Evolutionary conservation across 2,329 filamentous ascomycete genomes (phyloP), one percentile per base, ranked within the genome.

Genomic region (Xylariaceae sp.): DNA sequence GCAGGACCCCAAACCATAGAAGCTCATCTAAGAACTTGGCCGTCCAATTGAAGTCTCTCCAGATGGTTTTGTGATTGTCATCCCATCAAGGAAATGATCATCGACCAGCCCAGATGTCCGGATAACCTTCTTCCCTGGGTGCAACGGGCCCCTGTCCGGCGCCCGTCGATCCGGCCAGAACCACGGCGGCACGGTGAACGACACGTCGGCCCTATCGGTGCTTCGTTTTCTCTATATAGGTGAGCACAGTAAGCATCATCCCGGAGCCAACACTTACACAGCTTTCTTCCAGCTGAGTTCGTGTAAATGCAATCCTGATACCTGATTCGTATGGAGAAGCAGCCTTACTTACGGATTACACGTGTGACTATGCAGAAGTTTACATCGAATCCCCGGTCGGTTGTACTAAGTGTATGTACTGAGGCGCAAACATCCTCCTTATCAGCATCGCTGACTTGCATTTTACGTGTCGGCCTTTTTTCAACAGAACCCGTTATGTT

Each of bases 61-160:
- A 19, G 43, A 41, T 10, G 20, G 12, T 41, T 21, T 40, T 14
- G 47, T 23, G 40, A 18, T 20, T 29, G 18, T 20, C 20, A 12
- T 45, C 47, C 51, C 44, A 23, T 48, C 42, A 19, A 20, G 55
- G 57, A 58, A 60, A 52, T 60, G 59, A 65, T 63, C 62, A 56
- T 44, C 60, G 49, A 47, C 45, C 54, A 58, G 63, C 59, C 59
- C 56, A 65, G 60, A 60, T 57, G 62, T 60, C 56, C 62, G 64
- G 64, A 64, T 66, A 64, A 60, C 62, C 64, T 63, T 64, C 51
- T 55, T 60, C 54, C 56, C 54, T 56, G 40, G 48, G 59, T 56
- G 54, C 60, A 57, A 63, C 54, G 52, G 53, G 61, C 59, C 57
- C 57, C 52, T 59, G 53, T 49, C 59, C 42, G 56, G 57, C 53